Evolutionary conservation across 1,139 yeast genomes (phyloP), one percentile per base, ranked within the genome.

Genomic region (Meyerozyma carpophila): DNA sequence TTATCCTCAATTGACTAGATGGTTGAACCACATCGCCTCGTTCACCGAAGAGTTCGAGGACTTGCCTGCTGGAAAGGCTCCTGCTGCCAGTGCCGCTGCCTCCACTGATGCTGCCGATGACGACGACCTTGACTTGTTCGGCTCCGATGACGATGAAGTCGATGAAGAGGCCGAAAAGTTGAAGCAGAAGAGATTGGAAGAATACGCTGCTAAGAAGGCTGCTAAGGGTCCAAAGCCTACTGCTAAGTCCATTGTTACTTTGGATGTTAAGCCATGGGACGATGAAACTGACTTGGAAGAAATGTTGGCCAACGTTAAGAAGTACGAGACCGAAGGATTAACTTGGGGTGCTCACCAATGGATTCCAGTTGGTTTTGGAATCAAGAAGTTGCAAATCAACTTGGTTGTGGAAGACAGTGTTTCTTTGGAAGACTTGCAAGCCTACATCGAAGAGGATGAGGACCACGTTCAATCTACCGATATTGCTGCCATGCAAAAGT

Each of bases 221-320:
- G 84, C 94, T 58, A 87, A 87, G 78, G 95, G 95, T 69, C 89
- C 98, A 64, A 89, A 89, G 82, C 89, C 97, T 63, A 96, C 96
- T 73, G 98, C 98, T 66, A 93, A 93, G 82, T 88, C 98, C 53
- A 78, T 90, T 59, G 96, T 93, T 64, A 93, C 98, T 63, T 67
- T 93, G 64, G 98, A 93, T 63, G 95, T 93, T 61, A 93, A 93
- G 85, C 98, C 97, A 75, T 93, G 98, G 98, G 98, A 93, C 75
- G 98, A 93, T 65, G 98, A 93, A 81, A 93, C 98, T 57, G 84
- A 91, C 69, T 80, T 94, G 70, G 95, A 93, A 49, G 84, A 83
- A 72, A 70, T 93, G 75, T 74, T 88, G 61, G 91, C 84, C 50
- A 81, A 82, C 71, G 97, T 90, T 65, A 90, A 89, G 82, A 67